A percentile compares a stretch with the other conserved stretches of the same genome.
phyloP scores from a whole-genome alignment of 2,329 filamentous ascomycete species.

The Colletotrichum sp. region DNA sequence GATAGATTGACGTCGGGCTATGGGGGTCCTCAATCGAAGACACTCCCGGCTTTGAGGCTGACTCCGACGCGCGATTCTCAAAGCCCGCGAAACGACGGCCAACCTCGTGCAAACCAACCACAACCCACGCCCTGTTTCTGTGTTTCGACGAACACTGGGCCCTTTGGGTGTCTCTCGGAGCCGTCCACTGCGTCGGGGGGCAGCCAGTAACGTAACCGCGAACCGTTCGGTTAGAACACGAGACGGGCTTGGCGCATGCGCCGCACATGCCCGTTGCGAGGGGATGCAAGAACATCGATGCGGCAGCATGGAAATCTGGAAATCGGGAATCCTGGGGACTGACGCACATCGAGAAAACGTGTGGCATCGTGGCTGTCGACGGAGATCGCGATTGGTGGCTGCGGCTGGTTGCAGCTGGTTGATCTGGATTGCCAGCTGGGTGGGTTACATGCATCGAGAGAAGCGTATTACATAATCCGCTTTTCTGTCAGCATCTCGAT shows the following conservation, averaged over 20 bases:
- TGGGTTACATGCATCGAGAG: background rate
- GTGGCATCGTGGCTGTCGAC: background rate
- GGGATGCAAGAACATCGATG: background rate
- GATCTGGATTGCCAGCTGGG: background rate
- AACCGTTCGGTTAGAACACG: background rate
- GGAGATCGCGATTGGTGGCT: background rate
- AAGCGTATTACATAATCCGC: background rate
- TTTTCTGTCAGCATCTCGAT: background rate
- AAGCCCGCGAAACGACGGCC: background rate
- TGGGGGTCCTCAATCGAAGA: constrained; percentile 4
- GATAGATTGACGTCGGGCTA: background rate
- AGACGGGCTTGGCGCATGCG: background rate
- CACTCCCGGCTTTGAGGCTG: background rate
- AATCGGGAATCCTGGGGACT: background rate
- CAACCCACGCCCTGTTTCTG: background rate
- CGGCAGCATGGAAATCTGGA: background rate
- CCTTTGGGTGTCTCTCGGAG: background rate
- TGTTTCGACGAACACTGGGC: background rate
- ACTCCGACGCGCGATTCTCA: background rate
- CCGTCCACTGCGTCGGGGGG: background rate
- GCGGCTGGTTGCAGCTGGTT: background rate
- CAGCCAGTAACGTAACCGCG: background rate
- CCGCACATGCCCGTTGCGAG: background rate
- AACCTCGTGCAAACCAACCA: background rate
- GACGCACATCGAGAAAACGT: constrained; percentile 5